These are phyloP conservation scores for Pichia sp. DNA, from an alignment of 1,139 yeast species.

Conservation along the genomic window DNA sequence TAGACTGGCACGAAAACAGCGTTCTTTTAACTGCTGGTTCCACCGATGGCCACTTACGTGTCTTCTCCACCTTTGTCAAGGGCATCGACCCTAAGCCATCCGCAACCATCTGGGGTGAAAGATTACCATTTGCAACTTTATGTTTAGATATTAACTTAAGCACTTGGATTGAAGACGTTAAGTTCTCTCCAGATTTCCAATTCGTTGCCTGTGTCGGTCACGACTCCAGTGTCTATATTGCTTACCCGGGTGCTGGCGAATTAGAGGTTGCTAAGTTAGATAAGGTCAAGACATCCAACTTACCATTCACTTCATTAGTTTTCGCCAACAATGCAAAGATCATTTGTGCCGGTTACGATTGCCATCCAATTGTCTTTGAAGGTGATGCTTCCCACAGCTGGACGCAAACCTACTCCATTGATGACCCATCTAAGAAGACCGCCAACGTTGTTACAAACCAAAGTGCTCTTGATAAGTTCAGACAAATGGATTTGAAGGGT, in stretches of 20 bases:
- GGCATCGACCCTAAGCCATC: constrained; percentile 84
- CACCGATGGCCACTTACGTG: constrained; percentile 93
- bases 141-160: constrained; percentile 82
- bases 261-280: constrained; percentile 34
- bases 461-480: constrained; percentile 92
- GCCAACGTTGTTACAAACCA: constrained; percentile 60
- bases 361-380: constrained; percentile 83
- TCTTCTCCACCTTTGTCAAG: constrained; percentile 90
- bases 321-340: constrained; percentile 67
- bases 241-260: constrained; percentile 60
- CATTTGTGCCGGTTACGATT: constrained; percentile 90
- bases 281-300: constrained; percentile 63
- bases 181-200: constrained; percentile 80
- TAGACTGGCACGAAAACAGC: constrained; percentile 95
- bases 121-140: constrained; percentile 92
- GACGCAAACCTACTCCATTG: constrained; percentile 64
- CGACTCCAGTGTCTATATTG: constrained; percentile 65
- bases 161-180: constrained; percentile 92
- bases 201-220: constrained; percentile 67
- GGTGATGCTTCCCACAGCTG: constrained; percentile 65
- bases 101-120: constrained; percentile 89
- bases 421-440: constrained; percentile 50
- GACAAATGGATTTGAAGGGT: constrained; percentile 95
- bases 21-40: constrained; percentile 90
- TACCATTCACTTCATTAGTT: constrained; percentile 78